These are phyloP conservation scores for Rosa lucieae DNA, from an alignment of 306 rosid species.

Conservation along the genomic window DNA sequence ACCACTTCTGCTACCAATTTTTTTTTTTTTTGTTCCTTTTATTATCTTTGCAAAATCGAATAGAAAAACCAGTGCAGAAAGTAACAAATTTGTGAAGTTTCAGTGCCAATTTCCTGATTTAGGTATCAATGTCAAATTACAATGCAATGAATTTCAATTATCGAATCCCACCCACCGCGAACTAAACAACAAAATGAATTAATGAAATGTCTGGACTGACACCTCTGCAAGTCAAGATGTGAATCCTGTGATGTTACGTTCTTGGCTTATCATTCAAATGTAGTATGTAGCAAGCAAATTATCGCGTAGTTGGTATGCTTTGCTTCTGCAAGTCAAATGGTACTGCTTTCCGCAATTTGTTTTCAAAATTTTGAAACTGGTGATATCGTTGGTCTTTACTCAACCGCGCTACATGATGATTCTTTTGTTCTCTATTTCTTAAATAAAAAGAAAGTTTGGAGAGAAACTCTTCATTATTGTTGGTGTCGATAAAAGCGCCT, in stretches of 20 bases:
- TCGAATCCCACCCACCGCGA: background rate
- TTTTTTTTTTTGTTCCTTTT: background rate
- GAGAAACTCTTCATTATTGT: background rate
- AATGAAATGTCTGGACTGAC: background rate
- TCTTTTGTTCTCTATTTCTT: background rate
- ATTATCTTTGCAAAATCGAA: background rate
- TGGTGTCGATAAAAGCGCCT: background rate
- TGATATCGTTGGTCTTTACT: background rate
- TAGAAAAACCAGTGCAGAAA: background rate
- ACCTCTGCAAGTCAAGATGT: background rate
- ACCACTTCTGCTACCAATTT: background rate
- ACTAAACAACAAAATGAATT: slow-evolving; percentile 5
- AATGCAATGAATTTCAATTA: too few species aligned
- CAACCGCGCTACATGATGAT: background rate
- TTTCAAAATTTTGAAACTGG: background rate
- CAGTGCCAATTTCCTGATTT: background rate
- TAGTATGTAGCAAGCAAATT: background rate
- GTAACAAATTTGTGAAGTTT: background rate
- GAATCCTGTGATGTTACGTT: background rate
- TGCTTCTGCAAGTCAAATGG: slow-evolving; percentile 8
- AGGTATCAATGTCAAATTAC: background rate
- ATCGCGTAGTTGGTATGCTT: background rate
- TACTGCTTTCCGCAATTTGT: background rate
- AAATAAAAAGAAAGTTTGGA: too few species aligned
- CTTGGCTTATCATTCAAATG: slow-evolving; percentile 3